Base-by-base conservation (phyloP, 306 rosid genomes). In the Begonia fuchsioides region DNA sequence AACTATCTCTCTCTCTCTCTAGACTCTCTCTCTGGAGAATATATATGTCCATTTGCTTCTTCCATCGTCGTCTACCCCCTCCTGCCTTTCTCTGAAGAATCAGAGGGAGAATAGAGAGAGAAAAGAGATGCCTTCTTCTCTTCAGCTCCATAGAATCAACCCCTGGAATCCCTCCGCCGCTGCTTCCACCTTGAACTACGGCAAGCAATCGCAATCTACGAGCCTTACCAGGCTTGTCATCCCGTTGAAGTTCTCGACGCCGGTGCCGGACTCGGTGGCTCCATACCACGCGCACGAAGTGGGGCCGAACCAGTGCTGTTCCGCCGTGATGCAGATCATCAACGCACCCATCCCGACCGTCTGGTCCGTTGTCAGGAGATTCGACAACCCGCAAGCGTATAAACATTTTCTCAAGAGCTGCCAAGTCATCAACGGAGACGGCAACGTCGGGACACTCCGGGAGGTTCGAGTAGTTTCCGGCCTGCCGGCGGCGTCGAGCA, bases 391-490 rank as follows among this genome's bases (percentile, higher is more conserved):
- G 0, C 97, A 90, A 47, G 92, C 66, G 1, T 90, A 90, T 80
- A 90, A 90, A 59, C 78, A 90, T 51, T 90, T 90, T 47, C 65
- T 90, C 17, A 90, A 76, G 77, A 90, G 94, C 70, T 90, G 97
- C 69, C 78, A 80, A 49, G 95, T 90, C 44, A 74, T 90, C 56
- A 54, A 64, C 69, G 79, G 74, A 10, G 81, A 59, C 3, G 94
- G 82, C 8, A 56, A 62, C 51, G 92, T 85, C 20, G 97, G 97
- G 11, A 72, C 80, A 2, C 67, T 90, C 54, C 78, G 97, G 0
- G 82, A 83, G 56, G 95, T 90, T 3, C 68, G 9, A 32, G 83
- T 90, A 9, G 78, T 90, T 0, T 90, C 97, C 1, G 97, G 97
- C 0, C 86, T 90, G 2, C 97, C 97, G 1, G 97, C 97, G 0